Conservation (phyloP, 495 filamentous ascomycete genomes). For the Aspergillus sclerotioniger region DNA sequence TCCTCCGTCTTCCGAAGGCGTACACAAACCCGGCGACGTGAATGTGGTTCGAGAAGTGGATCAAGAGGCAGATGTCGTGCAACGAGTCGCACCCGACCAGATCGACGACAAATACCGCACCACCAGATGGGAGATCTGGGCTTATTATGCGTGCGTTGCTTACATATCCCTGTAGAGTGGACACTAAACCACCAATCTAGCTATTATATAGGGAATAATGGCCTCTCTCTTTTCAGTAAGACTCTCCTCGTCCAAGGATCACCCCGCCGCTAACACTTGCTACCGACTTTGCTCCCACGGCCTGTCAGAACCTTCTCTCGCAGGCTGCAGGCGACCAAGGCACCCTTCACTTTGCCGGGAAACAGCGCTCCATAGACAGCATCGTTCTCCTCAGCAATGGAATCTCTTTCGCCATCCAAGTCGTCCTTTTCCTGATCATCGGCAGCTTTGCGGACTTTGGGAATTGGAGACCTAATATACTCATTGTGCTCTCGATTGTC, state of each 20-base stretch:
- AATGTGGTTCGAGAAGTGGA: neutral
- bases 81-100: conserved; percentile 41
- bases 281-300: conserved; percentile 61
- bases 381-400: conserved; percentile 63
- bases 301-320: conserved; percentile 61
- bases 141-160: conserved; percentile 55
- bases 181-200: conserved; percentile 28
- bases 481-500: conserved; percentile 56
- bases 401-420: conserved; percentile 62
- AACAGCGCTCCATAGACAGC: conserved; percentile 53
- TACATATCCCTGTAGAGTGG: conserved; percentile 1
- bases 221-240: conserved; percentile 60
- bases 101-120: conserved; percentile 51
- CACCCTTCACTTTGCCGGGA: conserved; percentile 50
- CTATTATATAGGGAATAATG: conserved; percentile 69
- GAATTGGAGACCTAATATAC: conserved; percentile 59
- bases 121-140: conserved; percentile 59
- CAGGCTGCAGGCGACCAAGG: conserved; percentile 53
- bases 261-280: neutral
- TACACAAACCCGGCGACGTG: neutral
- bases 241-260: neutral
- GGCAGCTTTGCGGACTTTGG: conserved; percentile 61
- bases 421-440: conserved; percentile 57
- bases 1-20: neutral
- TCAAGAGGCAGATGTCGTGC: conserved; percentile 5